A percentile compares a stretch with the other conserved stretches of the same genome.
phyloP scores from a whole-genome alignment of 2,329 filamentous ascomycete genomes.

The Neoascochyta sp. region DNA sequence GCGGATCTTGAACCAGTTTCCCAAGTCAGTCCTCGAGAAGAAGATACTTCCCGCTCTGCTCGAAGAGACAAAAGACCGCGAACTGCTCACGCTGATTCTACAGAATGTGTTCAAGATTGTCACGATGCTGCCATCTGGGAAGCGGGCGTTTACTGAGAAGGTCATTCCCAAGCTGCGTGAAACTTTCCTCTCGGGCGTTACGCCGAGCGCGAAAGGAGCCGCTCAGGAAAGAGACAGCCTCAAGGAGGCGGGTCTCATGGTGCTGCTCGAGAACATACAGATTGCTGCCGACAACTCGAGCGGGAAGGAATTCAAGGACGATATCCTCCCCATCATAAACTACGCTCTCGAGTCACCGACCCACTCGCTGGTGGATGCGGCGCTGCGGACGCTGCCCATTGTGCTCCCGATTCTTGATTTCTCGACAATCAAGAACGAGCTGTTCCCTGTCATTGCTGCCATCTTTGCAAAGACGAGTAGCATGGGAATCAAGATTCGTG shows the following conservation, averaged over 20 bases:
- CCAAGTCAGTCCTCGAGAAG: slow-evolving; percentile 88
- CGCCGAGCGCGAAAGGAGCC: slow-evolving; percentile 39
- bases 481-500: slow-evolving; percentile 89
- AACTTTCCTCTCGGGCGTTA: slow-evolving; percentile 64
- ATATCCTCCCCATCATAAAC: slow-evolving; percentile 82
- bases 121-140: slow-evolving; percentile 66
- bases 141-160: slow-evolving; percentile 75
- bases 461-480: slow-evolving; percentile 94
- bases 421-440: slow-evolving; percentile 91
- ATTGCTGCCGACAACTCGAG: slow-evolving; percentile 75
- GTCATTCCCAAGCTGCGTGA: slow-evolving; percentile 82
- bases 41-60: slow-evolving; percentile 85
- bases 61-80: slow-evolving; percentile 90
- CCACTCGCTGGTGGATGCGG: slow-evolving; percentile 82
- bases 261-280: slow-evolving; percentile 78
- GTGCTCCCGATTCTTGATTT: slow-evolving; percentile 91
- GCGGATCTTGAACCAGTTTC: slow-evolving; percentile 86
- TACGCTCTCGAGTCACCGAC: slow-evolving; percentile 84
- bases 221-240: slow-evolving; percentile 71
- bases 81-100: slow-evolving; percentile 77
- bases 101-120: slow-evolving; percentile 92
- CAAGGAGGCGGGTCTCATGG: slow-evolving; percentile 86
- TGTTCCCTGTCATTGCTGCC: slow-evolving; percentile 85
- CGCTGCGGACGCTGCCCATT: slow-evolving; percentile 70
- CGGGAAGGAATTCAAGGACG: slow-evolving; percentile 93